Evolutionary conservation across 148 eudicot species (phyloP), one percentile per base, ranked within the genome.

Genomic region (Cornus florida): DNA sequence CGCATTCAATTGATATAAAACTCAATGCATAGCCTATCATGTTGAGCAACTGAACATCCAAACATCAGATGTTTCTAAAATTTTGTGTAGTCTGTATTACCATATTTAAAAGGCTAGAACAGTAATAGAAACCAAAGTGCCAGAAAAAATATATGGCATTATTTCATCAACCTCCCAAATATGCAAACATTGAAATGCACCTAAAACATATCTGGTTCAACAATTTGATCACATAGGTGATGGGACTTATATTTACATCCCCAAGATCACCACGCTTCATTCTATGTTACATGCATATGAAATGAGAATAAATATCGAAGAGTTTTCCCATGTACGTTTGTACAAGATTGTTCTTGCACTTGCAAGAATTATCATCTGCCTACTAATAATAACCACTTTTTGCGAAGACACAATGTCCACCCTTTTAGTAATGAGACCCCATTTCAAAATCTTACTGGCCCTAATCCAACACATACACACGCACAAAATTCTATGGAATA

Each of bases 271-370:
- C 19, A 14, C 3, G 19, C 59, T 53, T 53, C 59, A 53, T 53
- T 53, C 59, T 53, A 53, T 50, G 41, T 73, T 32, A 64, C 76
- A 73, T 17, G 13, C 67, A 48, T 56, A 31, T 50, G 24, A 73
- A 73, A 19, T 17, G 62, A 56, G 46, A 13, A 12, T 2, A 53
- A 46, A 59, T 67, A 7, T 19, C 46, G 16, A 32, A 0, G 46
- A 74, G 48, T 17, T 2, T 56, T 50, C 41, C 53, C 67, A 31
- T 73, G 11, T 39, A 17, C 5, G 5, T 24, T 24, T 2, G 14
- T 57, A 38, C 66, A 73, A 31, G 24, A 73, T 35, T 56, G 76
- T 32, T 56, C 53, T 32, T 73, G 53, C 31, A 60, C 50, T n/a
- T 59, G 69, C 50, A 38, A 43, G 39, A 74, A 60, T 60, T 38